Evolutionary conservation across 306 rosid genomes (phyloP).

Genomic region (Cucurbita ficifolia): DNA sequence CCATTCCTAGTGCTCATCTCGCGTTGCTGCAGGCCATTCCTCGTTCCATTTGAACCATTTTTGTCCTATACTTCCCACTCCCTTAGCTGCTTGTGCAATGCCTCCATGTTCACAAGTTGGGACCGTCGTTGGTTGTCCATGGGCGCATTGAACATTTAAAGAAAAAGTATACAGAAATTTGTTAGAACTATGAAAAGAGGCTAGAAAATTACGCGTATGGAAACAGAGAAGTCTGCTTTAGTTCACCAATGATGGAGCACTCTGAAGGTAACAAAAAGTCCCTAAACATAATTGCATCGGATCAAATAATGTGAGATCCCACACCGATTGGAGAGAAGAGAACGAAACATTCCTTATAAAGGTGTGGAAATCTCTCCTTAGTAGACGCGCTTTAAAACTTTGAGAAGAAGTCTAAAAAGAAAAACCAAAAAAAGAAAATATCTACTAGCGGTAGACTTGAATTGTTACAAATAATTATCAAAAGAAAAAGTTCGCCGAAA

Average conservation of each 20-base stretch:
- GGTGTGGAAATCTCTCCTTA: too few species aligned
- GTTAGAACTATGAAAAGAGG: background rate
- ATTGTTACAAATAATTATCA: background rate
- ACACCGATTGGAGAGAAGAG: too few species aligned
- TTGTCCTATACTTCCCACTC: slow-evolving; percentile 29
- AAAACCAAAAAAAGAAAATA: too few species aligned
- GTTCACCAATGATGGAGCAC: slow-evolving; percentile 82
- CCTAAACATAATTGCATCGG: slow-evolving; percentile 98
- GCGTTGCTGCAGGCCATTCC: slow-evolving; percentile 55
- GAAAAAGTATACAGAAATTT: background rate
- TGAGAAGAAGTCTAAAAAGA: too few species aligned
- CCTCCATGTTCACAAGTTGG: slow-evolving; percentile 74
- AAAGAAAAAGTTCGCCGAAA: background rate
- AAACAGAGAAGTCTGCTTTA: slow-evolving; percentile 67
- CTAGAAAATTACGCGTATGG: slow-evolving; percentile 38
- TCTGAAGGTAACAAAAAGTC: slow-evolving; percentile 87
- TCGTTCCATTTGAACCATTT: slow-evolving; percentile 14
- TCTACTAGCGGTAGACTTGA: too few species aligned
- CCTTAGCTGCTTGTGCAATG: slow-evolving; percentile 61
- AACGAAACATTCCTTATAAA: too few species aligned
- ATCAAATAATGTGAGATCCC: slow-evolving; percentile 10
- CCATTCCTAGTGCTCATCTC: slow-evolving; percentile 53
- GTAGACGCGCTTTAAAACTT: too few species aligned
- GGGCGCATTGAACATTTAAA: slow-evolving; percentile 60
- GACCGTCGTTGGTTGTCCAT: slow-evolving; percentile 83